Conservation (phyloP, 2,329 filamentous ascomycete genomes). For the Colletotrichum godetiae region DNA sequence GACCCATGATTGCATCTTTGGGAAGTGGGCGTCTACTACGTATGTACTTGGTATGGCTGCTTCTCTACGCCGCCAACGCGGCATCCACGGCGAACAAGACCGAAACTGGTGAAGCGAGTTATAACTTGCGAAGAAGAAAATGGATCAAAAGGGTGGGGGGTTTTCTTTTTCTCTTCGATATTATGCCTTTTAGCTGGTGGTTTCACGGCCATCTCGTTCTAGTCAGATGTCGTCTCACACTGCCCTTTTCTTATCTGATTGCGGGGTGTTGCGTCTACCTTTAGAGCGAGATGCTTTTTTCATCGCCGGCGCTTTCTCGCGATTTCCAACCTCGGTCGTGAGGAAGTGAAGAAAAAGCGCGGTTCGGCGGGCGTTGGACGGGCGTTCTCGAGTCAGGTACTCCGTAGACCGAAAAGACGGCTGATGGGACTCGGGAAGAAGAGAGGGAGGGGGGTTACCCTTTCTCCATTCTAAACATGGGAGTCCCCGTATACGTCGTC, state of each 20-base stretch:
- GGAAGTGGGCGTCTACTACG: conserved; percentile 24
- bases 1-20: conserved; percentile 29
- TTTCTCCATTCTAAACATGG: not conserved
- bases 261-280: not conserved
- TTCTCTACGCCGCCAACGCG: conserved; percentile 7
- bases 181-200: not conserved
- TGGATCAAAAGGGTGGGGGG: not conserved
- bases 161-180: no score
- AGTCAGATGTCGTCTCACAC: conserved; percentile 1
- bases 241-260: not conserved
- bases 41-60: no score
- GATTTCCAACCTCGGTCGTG: not conserved
- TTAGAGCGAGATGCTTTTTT: conserved; percentile 1
- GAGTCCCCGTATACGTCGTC: conserved; percentile 18
- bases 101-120: not conserved
- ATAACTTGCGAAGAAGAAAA: not conserved
- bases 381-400: conserved; percentile 33
- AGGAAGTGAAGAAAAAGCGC: conserved; percentile 5
- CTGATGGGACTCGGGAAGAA: no score
- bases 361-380: no score
- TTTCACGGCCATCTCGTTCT: conserved; percentile 19
- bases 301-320: not conserved
- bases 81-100: conserved; percentile 1
- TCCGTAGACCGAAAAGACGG: not conserved
- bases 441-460: no score